phyloP scores from a whole-genome alignment of 1,139 yeast species.

The Pichia sp. region DNA sequence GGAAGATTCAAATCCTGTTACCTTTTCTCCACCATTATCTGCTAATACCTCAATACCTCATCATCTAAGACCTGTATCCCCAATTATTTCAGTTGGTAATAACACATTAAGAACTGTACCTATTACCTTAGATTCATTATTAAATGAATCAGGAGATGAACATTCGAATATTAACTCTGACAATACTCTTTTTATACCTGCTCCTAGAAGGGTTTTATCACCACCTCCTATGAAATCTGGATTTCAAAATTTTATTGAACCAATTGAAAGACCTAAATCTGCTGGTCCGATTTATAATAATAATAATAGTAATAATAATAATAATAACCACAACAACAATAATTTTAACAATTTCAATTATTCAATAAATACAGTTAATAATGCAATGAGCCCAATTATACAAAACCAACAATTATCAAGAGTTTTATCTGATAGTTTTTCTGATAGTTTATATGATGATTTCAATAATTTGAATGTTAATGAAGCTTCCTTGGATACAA shows the following conservation, averaged over 20 bases:
- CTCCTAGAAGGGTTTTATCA: slow-evolving; percentile 12
- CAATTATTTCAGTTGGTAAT: slow-evolving; percentile 24
- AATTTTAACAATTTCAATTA: neutral
- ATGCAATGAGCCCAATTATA: slow-evolving; percentile 8
- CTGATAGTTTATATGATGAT: neutral
- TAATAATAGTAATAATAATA: slow-evolving; percentile 3
- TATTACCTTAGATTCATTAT: slow-evolving; percentile 32
- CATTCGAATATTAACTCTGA: too few species aligned
- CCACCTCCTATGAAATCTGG: slow-evolving; percentile 14
- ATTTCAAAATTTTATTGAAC: slow-evolving; percentile 6
- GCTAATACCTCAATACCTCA: slow-evolving; percentile 10
- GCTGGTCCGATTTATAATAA: slow-evolving; percentile 11
- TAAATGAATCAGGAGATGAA: slow-evolving; percentile 24
- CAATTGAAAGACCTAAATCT: slow-evolving; percentile 15
- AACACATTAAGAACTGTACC: slow-evolving; percentile 24
- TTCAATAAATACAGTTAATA: too few species aligned
- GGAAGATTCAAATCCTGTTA: neutral
- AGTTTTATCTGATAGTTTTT: slow-evolving; percentile 24
- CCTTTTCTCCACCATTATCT: slow-evolving; percentile 15
- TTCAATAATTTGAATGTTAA: slow-evolving; percentile 37
- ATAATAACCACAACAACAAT: slow-evolving; percentile 13
- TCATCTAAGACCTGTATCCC: slow-evolving; percentile 27
- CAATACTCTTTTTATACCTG: slow-evolving; percentile 5
- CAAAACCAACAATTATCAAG: slow-evolving; percentile 13
- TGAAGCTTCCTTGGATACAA: slow-evolving; percentile 30